A percentile compares a stretch with the other conserved stretches of the same genome.
These are phyloP conservation scores for Lactifluus volemus DNA, from an alignment of 768 basidiomycete species.

Conservation along the genomic window DNA sequence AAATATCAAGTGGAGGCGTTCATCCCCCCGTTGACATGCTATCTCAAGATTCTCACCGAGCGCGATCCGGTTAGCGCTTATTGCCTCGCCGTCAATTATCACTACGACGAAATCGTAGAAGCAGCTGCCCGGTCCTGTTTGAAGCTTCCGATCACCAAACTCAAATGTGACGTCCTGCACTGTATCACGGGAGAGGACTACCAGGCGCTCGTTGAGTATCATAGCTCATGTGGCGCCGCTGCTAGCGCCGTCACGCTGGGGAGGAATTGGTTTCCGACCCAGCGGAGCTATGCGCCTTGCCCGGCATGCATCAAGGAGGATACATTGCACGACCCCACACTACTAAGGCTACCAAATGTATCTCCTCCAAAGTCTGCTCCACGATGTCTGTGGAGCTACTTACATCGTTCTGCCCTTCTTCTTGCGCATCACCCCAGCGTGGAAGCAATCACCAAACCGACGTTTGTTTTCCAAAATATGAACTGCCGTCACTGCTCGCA, in stretches of 20 bases:
- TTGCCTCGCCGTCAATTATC: neutral
- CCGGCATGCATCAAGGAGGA: neutral
- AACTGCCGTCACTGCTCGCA: neutral
- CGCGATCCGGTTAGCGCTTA: conserved; percentile 12
- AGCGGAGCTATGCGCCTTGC: neutral
- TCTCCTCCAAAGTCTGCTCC: neutral
- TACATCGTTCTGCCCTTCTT: conserved; percentile 3
- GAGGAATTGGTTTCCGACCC: neutral
- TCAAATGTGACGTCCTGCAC: neutral
- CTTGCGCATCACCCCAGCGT: conserved; percentile 2
- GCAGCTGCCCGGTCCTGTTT: neutral
- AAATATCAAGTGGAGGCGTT: conserved; percentile 12
- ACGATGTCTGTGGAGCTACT: conserved; percentile 4
- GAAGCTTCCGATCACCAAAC: neutral
- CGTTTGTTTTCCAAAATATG: neutral
- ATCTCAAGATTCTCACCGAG: neutral
- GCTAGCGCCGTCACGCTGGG: conserved; percentile 1
- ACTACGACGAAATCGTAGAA: neutral
- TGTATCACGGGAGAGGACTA: conserved; percentile 4
- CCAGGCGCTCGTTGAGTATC: conserved; percentile 1
- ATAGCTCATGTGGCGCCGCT: neutral
- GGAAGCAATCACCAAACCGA: neutral
- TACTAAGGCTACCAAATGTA: no score
- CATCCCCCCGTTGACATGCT: neutral
- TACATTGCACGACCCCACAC: neutral